Evolutionary conservation across 352 stramenopile genomes (phyloP).

Genomic region (Globisporangium rhizosaccharum): DNA sequence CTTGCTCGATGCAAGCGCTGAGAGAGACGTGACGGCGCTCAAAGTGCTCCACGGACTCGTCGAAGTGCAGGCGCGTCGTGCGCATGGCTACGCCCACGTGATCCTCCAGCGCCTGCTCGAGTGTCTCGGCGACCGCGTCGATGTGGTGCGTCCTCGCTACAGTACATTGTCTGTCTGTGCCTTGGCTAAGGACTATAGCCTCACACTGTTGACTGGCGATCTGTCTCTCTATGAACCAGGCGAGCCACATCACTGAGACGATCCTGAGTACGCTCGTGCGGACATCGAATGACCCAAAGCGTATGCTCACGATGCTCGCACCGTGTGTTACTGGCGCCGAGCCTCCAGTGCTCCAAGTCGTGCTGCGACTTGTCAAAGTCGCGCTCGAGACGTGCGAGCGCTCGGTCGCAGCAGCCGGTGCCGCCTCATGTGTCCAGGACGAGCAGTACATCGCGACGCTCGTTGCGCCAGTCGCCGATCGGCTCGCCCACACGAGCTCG

Average conservation of each 20-base stretch:
- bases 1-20: conserved; percentile 37
- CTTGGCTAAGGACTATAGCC: not conserved
- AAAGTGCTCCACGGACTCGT: conserved; percentile 50
- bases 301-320: conserved; percentile 33
- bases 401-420: conserved; percentile 4
- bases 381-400: conserved; percentile 34
- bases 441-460: conserved; percentile 26
- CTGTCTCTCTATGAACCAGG: conserved; percentile 15
- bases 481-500: conserved; percentile 44
- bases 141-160: conserved; percentile 27
- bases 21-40: conserved; percentile 43
- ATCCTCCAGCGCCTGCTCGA: conserved; percentile 56
- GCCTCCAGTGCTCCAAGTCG: conserved; percentile 40
- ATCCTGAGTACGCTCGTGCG: conserved; percentile 39
- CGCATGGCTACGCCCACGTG: conserved; percentile 49
- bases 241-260: conserved; percentile 45
- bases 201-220: not conserved
- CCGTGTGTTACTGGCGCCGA: conserved; percentile 30
- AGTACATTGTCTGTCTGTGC: not conserved
- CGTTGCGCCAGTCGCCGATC: conserved; percentile 25
- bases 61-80: conserved; percentile 27
- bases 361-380: conserved; percentile 41
- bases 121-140: conserved; percentile 29
- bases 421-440: conserved; percentile 22
- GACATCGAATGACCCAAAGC: conserved; percentile 21